Conservation (phyloP, 2,329 filamentous ascomycete genomes). For the Exophiala sp. region DNA sequence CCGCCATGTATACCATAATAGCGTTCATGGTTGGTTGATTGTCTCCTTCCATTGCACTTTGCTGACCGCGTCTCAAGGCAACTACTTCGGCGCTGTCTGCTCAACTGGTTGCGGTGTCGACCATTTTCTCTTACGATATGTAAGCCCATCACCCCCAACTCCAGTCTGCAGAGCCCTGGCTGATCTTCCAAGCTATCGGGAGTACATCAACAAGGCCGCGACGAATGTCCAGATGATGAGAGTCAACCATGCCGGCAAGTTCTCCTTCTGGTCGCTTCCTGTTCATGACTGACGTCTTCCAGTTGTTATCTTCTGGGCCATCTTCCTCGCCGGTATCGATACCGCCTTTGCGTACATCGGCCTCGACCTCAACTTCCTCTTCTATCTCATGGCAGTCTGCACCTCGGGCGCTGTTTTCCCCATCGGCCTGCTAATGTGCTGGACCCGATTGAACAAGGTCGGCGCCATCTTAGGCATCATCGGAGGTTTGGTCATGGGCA, state of each 20-base stretch:
- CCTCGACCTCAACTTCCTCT: slow-evolving; percentile 11
- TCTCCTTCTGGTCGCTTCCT: not conserved
- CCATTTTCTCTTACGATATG: slow-evolving; percentile 51
- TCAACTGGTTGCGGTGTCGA: slow-evolving; percentile 50
- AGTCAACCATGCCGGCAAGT: slow-evolving; percentile 6
- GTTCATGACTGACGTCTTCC: no score
- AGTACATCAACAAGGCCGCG: slow-evolving; percentile 39
- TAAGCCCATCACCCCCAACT: not conserved
- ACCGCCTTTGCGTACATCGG: slow-evolving; percentile 10
- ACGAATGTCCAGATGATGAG: slow-evolving; percentile 13
- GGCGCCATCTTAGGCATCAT: slow-evolving; percentile 8
- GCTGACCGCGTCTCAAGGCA: not conserved
- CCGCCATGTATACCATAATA: slow-evolving; percentile 68
- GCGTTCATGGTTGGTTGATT: slow-evolving; percentile 63
- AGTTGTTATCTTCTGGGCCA: slow-evolving; percentile 9
- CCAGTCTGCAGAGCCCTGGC: not conserved
- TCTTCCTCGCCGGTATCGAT: slow-evolving; percentile 13
- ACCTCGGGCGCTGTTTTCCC: slow-evolving; percentile 12
- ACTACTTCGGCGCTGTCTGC: slow-evolving; percentile 46
- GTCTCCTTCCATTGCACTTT: not conserved
- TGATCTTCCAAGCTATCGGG: slow-evolving; percentile 31
- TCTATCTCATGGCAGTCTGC: slow-evolving; percentile 13
- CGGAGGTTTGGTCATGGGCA: slow-evolving; percentile 8
- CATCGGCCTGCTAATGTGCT: slow-evolving; percentile 13
- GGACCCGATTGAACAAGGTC: slow-evolving; percentile 10